Percentiles rank a stretch among this genome's conserved stretches.
phyloP scores from a whole-genome alignment of 495 filamentous ascomycete species.

The Daldinia decipiens region DNA sequence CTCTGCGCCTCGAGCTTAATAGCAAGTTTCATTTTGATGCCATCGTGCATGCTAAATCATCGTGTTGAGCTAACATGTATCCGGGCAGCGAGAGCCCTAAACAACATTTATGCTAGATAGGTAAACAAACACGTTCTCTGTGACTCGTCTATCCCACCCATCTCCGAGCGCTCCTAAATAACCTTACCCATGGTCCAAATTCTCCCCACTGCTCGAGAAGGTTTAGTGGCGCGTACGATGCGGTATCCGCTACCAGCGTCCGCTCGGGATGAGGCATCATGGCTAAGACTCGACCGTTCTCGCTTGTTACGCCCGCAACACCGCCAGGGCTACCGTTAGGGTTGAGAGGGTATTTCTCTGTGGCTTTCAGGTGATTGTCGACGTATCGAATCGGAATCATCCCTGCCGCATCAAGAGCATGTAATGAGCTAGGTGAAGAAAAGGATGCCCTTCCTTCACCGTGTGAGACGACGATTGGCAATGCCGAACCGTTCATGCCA shows the following conservation, averaged over 20 bases:
- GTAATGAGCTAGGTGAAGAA: constrained; percentile 57
- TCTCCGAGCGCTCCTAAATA: constrained; percentile 81
- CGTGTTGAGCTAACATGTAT: neutral
- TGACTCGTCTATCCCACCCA: constrained; percentile 74
- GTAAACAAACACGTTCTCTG: neutral
- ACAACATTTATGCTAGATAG: constrained; percentile 1
- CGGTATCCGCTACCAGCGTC: constrained; percentile 84
- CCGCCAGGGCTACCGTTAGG: constrained; percentile 91
- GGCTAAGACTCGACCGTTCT: constrained; percentile 86
- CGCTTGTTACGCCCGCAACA: constrained; percentile 82
- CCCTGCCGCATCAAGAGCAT: constrained; percentile 68
- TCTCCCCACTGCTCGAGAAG: constrained; percentile 80
- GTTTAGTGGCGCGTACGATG: constrained; percentile 74
- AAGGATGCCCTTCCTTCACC: constrained; percentile 92
- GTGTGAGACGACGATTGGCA: constrained; percentile 92
- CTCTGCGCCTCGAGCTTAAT: neutral
- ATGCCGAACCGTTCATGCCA: constrained; percentile 83
- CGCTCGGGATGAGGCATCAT: constrained; percentile 98
- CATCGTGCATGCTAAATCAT: neutral
- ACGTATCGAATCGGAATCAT: constrained; percentile 82
- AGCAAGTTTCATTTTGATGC: constrained; percentile 10
- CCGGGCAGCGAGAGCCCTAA: neutral
- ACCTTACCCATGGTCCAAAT: constrained; percentile 86
- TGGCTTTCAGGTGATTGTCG: constrained; percentile 78
- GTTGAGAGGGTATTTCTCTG: constrained; percentile 89